Base-by-base conservation (phyloP, 2,329 filamentous ascomycete species). In the Verruconis gallopava region DNA sequence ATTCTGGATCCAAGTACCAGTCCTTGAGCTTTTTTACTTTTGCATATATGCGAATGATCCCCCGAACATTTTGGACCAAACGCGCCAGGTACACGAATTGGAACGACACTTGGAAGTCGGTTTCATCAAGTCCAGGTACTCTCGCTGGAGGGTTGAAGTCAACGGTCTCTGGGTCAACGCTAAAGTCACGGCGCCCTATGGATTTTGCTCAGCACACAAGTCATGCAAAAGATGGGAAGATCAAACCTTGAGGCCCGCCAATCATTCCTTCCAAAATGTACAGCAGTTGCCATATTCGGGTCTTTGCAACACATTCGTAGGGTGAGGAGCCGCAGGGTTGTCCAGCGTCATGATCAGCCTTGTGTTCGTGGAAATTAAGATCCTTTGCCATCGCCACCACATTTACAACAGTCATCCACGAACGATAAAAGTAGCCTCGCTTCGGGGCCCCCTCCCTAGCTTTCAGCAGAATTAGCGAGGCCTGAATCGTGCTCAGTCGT, bases 371-470 rank as follows among this genome's bases (percentile, higher is more conserved):
- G 4, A 96, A 67, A 15, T 86, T 85, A 21, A 96, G 68, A 55
- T 95, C 89, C 54, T 93, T 91, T 19, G 78, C 85, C 85, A 96
- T 94, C 37, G 86, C 81, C 5, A 93, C 81, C 48, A 89, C 85
- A 46, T 88, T 85, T 41, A 94, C 89, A 15, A 93, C 77, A 4
- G 83, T 85, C 77, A 95, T 93, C 89, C 91, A 96, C 0, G 91
- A 96, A 28, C 89, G 79, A 62, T 91, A 96, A 60, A 91, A 96
- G 57, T 96, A 96, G 1, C 91, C 91, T 46, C 85, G 78, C 56
- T 93, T 93, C 0, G 89, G 88, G 5, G 82, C 78, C n/a, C 84
- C 82, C 60, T 96, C 89, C 48, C 86, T 75, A 1, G 89, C 91
- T 59, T 96, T 96, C 34, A 95, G 65, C 14, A 95, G 71, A 35